These are phyloP conservation scores for Harringtonia lauricola DNA, from an alignment of 2,329 filamentous ascomycete genomes.

Conservation along the genomic window DNA sequence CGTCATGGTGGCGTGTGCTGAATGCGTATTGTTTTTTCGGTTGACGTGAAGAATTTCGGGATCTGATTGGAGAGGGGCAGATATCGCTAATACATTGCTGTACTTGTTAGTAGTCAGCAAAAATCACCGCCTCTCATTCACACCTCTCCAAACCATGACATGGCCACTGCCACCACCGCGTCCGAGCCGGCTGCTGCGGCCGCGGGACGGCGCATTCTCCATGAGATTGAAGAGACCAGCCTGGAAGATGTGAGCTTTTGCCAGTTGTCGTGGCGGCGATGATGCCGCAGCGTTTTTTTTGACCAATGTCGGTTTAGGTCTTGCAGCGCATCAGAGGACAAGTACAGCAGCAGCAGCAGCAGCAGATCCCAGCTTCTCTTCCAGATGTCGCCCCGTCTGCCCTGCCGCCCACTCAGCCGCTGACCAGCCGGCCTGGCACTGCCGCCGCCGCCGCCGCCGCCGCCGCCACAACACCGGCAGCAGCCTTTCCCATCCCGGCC, in stretches of 20 bases:
- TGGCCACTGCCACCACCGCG: not conserved
- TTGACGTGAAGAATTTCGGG: not conserved
- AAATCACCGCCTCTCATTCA: not conserved
- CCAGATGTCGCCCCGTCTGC: not conserved
- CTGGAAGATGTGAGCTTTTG: conserved; percentile 43
- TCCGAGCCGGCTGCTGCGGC: conserved; percentile 20
- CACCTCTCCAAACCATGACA: not conserved
- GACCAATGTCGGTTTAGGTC: not conserved
- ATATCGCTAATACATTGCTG: not conserved
- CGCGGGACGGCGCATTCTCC: conserved; percentile 37
- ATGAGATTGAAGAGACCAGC: conserved; percentile 44
- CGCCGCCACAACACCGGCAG: no score
- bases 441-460: conserved; percentile 2
- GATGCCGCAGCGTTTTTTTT: no score
- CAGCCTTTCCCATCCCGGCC: conserved; percentile 27
- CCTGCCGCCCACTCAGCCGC: no score
- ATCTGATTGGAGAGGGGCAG: not conserved
- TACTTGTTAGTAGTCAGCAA: no score
- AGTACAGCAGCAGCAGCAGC: conserved; percentile 1
- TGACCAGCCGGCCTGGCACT: no score
- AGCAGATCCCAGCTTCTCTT: not conserved
- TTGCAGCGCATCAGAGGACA: conserved; percentile 3
- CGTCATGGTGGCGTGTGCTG: conserved; percentile 31
- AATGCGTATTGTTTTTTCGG: not conserved
- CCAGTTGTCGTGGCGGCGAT: no score